Evolutionary conservation across 2,329 filamentous ascomycete genomes (phyloP).

Genomic region (Acarospora socialis): DNA sequence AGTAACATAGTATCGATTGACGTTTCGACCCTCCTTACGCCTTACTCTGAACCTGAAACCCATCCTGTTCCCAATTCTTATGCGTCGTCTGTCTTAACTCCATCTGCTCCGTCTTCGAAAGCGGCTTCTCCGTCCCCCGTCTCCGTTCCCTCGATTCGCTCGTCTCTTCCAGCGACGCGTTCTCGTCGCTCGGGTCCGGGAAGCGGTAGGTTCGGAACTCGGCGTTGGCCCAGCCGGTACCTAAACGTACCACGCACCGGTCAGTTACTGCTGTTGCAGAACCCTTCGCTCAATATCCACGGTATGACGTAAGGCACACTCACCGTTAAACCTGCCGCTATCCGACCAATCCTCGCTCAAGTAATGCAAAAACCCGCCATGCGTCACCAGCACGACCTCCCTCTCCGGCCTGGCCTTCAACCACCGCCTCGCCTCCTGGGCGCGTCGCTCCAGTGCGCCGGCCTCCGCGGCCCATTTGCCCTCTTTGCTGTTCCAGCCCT

Average conservation of each 20-base stretch:
- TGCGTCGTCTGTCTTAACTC: slow-evolving; percentile 18
- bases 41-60: neutral
- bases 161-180: slow-evolving; percentile 23
- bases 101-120: slow-evolving; percentile 20
- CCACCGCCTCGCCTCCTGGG: slow-evolving; percentile 44
- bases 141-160: slow-evolving; percentile 18
- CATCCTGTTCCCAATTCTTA: slow-evolving; percentile 11
- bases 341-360: slow-evolving; percentile 69
- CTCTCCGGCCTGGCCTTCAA: slow-evolving; percentile 41
- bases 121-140: slow-evolving; percentile 17
- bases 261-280: slow-evolving; percentile 8
- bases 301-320: slow-evolving; percentile 8
- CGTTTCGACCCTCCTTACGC: neutral
- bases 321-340: slow-evolving; percentile 33
- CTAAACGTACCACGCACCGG: slow-evolving; percentile 23
- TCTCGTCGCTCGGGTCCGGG: slow-evolving; percentile 24
- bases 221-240: slow-evolving; percentile 61
- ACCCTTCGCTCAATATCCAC: neutral
- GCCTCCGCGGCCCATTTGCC: slow-evolving; percentile 32
- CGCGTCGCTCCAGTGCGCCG: slow-evolving; percentile 44
- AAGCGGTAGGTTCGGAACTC: slow-evolving; percentile 59
- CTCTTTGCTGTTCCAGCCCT: slow-evolving; percentile 60
- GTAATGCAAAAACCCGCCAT: slow-evolving; percentile 74
- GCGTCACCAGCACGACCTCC: slow-evolving; percentile 63
- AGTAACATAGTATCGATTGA: too few relatives aligned